Conservation (phyloP, 192 early-diverging fungal species). For the Rhizophlyctis rosea region DNA sequence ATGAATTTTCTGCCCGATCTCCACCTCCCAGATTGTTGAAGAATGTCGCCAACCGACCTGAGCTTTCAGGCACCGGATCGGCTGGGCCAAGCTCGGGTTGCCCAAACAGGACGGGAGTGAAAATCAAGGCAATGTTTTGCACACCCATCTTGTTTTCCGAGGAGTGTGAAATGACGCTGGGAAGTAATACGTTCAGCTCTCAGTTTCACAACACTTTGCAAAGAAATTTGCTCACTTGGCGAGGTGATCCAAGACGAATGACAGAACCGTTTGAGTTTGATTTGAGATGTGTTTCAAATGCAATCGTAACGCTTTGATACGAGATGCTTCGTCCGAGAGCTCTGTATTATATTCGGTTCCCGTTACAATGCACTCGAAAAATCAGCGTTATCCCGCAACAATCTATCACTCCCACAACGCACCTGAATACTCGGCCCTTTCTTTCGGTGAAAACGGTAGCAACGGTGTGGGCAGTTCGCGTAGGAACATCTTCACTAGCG, state of each 20-base stretch:
- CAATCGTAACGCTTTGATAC: conserved; percentile 35
- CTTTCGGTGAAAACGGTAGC: conserved; percentile 50
- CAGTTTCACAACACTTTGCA: conserved; percentile 1
- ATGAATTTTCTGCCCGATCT: not conserved
- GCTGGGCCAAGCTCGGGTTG: not conserved
- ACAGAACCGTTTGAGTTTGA: conserved; percentile 53
- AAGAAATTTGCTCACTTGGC: conserved; percentile 54
- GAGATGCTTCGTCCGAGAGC: conserved; percentile 35
- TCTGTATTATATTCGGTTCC: conserved; percentile 23
- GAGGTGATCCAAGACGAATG: conserved; percentile 56
- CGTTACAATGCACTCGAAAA: no score
- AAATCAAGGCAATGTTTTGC: conserved; percentile 58
- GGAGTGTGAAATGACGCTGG: no score
- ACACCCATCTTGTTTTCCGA: conserved; percentile 64
- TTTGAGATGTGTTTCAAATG: conserved; percentile 41
- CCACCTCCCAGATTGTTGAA: not conserved
- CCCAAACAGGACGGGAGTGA: conserved; percentile 62
- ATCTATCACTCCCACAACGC: conserved; percentile 16
- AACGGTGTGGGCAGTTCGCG: conserved; percentile 63
- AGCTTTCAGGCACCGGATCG: not conserved
- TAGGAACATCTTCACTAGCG: conserved; percentile 63
- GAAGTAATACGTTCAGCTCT: no score
- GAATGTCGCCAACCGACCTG: not conserved
- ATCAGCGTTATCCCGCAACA: no score
- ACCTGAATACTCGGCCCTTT: conserved; percentile 55